These are phyloP conservation scores for Hyphodiscus hymeniophilus DNA, from an alignment of 495 filamentous ascomycete genomes.

Conservation along the genomic window DNA sequence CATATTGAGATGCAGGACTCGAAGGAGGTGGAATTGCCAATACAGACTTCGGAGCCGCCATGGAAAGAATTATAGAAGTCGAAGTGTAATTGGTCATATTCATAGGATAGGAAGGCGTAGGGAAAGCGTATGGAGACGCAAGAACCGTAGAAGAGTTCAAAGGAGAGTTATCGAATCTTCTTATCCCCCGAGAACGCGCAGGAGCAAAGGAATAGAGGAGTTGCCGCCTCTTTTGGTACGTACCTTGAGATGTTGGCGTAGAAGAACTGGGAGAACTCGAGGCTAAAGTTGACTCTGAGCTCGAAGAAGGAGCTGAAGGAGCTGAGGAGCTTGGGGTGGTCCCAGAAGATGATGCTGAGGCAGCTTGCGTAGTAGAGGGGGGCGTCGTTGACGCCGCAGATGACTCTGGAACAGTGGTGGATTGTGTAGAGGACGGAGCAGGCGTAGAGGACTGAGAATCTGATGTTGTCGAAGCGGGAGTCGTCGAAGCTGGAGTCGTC, in stretches of 20 bases:
- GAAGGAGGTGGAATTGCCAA: too few species aligned
- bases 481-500: background rate
- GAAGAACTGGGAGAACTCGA: constrained; percentile 1
- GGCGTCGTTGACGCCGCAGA: background rate
- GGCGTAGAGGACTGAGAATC: background rate
- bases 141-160: background rate
- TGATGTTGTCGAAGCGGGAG: background rate
- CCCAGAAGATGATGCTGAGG: constrained; percentile 3
- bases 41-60: too few species aligned
- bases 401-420: background rate
- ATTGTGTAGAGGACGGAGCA: background rate
- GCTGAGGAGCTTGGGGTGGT: background rate
- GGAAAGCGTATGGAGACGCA: too few species aligned
- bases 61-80: too few species aligned
- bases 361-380: background rate
- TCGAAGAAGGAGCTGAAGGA: background rate
- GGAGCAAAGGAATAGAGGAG: too few species aligned
- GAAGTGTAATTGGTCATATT: too few species aligned
- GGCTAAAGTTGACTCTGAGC: background rate
- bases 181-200: too few species aligned
- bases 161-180: background rate
- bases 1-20: too few species aligned
- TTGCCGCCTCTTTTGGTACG: background rate
- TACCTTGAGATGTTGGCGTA: constrained; percentile 3
- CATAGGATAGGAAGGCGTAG: too few species aligned